These are phyloP conservation scores for Corchorus olitorius DNA, from an alignment of 345 rosid species.

Conservation along the genomic window DNA sequence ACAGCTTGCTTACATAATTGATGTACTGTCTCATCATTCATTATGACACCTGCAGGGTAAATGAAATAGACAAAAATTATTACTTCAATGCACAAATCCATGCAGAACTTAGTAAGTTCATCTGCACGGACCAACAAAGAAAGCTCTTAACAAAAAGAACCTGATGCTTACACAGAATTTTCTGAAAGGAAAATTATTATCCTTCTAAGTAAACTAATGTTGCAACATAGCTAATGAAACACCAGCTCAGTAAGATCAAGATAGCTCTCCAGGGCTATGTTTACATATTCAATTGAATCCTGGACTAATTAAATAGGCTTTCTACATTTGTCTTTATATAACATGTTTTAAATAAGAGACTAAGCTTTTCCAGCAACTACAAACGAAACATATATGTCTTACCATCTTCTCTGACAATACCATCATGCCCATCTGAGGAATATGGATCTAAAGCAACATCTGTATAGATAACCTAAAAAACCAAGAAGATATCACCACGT, in stretches of 20 bases:
- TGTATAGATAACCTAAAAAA: slow-evolving; percentile 74
- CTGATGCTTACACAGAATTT: background rate
- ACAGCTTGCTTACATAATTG: slow-evolving; percentile 93
- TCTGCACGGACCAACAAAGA: background rate
- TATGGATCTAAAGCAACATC: slow-evolving; percentile 94
- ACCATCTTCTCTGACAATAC: slow-evolving; percentile 91
- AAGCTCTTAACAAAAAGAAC: background rate
- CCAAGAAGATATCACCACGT: background rate
- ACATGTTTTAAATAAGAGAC: background rate
- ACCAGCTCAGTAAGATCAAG: background rate
- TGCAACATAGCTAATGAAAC: background rate
- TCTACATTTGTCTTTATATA: background rate
- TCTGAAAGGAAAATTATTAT: background rate
- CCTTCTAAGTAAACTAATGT: slow-evolving; percentile 14
- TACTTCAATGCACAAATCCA: background rate
- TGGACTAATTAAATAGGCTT: background rate
- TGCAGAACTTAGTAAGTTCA: slow-evolving; percentile 6
- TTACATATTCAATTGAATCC: slow-evolving; percentile 11
- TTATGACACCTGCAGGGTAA: slow-evolving; percentile 64
- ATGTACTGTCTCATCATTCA: slow-evolving; percentile 95
- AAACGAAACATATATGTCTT: slow-evolving; percentile 22
- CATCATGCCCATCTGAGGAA: slow-evolving; percentile 92
- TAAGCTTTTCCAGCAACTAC: background rate
- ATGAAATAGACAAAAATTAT: slow-evolving; percentile 12
- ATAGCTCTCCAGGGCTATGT: background rate